Conservation (phyloP, 148 eudicot genomes). For the Bassia scoparia region DNA sequence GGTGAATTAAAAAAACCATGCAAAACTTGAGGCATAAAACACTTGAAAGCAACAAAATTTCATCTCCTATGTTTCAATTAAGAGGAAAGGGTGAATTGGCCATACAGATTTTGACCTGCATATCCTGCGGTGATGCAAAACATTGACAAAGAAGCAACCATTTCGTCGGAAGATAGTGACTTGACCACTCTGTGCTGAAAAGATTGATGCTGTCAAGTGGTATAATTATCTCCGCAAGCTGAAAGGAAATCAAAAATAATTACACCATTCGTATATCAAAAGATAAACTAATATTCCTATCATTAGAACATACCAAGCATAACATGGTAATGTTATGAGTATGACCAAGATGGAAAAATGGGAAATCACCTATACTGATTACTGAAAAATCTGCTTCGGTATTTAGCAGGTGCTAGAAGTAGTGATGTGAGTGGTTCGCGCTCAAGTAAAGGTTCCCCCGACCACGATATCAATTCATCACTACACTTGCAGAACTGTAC, state of each 20-base stretch:
- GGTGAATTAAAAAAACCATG: background rate
- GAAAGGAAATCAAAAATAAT: slow-evolving; percentile 29
- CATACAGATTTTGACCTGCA: slow-evolving; percentile 98
- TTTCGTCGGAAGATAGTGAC: slow-evolving; percentile 56
- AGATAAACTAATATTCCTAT: background rate
- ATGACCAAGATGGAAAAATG: no score
- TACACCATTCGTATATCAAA: slow-evolving; percentile 20
- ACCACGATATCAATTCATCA: no score
- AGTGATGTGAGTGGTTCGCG: no score
- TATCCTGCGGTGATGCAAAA: slow-evolving; percentile 78
- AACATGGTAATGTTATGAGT: background rate
- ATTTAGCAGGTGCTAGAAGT: no score
- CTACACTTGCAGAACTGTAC: no score
- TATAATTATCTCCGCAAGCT: slow-evolving; percentile 88
- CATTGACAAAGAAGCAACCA: slow-evolving; percentile 58
- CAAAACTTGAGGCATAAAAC: background rate
- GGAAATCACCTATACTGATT: no score
- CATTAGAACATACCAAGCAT: background rate
- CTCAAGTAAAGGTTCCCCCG: no score
- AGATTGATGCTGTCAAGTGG: slow-evolving; percentile 98
- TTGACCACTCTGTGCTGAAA: slow-evolving; percentile 85
- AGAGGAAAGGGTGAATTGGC: slow-evolving; percentile 51
- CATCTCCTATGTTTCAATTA: slow-evolving; percentile 12
- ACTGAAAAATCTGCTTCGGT: no score
- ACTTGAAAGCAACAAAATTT: background rate